Evolutionary conservation across 2,329 filamentous ascomycete species (phyloP), one percentile per base, ranked within the genome.

Genomic region (Colletotrichum nymphaeae): DNA sequence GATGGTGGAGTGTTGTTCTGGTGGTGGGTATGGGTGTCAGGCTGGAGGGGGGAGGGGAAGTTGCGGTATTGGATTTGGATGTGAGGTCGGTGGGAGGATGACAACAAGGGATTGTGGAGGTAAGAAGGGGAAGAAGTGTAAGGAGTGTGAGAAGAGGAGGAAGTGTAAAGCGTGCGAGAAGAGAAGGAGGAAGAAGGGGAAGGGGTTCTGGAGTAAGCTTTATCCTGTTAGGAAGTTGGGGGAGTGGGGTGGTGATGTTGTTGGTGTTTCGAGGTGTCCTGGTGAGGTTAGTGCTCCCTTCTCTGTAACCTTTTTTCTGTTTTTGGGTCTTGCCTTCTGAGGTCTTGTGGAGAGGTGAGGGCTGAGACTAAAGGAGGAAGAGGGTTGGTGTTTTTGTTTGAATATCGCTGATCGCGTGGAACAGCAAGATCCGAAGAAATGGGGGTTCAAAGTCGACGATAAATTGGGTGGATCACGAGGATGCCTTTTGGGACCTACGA

Each of bases 211-310:
- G 57, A 35, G n/a, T 11, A 30, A 16, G 11, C 62, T 63, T 5
- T 67, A 59, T 63, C 57, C 68, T 7, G 67, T 57, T 3, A 49
- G 12, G 53, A 53, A 19, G 22, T 12, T 37, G 5, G 35, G 55
- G 14, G 60, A 69, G 1, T 74, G 72, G 69, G 72, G 72, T 5
- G 72, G 72, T 19, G n/a, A 30, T 9, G 60, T 73, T 24, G 64
- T 73, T 14, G 72, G 72, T 26, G 22, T 74, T 22, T 60, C 42
- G 16, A 63, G 72, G 49, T 69, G 57, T 59, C 69, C 64, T 24
- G 72, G 69, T 14, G 72, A 73, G 72, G 72, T 72, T 12, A 4
- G 58, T 37, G 7, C 55, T 6, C 5, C 24, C 42, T 22, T 7
- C 7, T 28, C 11, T 24, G 14, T 24, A 2, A 4, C 14, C 32